phyloP scores from a whole-genome alignment of 1,284 basidiomycete genomes.

The Cutaneotrichosporon sp. region DNA sequence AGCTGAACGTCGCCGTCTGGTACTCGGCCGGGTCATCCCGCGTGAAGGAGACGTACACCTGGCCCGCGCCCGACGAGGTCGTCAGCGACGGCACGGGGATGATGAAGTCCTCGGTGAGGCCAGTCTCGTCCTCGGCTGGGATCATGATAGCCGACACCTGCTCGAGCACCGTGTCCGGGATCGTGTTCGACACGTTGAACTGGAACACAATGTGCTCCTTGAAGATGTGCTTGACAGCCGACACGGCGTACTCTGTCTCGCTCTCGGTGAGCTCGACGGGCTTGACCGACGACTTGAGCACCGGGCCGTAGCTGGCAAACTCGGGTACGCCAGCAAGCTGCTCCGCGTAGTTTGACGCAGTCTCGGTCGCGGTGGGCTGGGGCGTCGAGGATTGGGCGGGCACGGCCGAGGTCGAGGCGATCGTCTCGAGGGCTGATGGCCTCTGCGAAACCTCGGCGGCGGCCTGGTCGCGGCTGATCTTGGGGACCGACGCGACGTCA shows the following conservation, averaged over 20 bases:
- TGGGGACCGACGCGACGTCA: constrained; percentile 78
- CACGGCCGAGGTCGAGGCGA: constrained; percentile 61
- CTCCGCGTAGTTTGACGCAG: constrained; percentile 79
- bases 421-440: constrained; percentile 76
- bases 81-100: constrained; percentile 76
- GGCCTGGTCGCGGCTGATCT: constrained; percentile 86
- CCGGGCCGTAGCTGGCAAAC: constrained; percentile 78
- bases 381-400: constrained; percentile 61
- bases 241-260: constrained; percentile 98
- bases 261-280: constrained; percentile 87
- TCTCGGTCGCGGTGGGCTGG: constrained; percentile 68
- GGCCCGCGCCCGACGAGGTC: constrained; percentile 69
- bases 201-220: constrained; percentile 96
- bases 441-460: constrained; percentile 75
- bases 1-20: constrained; percentile 81
- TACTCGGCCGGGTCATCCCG: constrained; percentile 76
- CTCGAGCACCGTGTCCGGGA: constrained; percentile 96
- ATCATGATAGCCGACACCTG: constrained; percentile 94
- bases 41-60: constrained; percentile 93
- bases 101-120: constrained; percentile 91
- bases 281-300: constrained; percentile 82
- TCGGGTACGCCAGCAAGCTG: constrained; percentile 87
- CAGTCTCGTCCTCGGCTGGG: constrained; percentile 66
- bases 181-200: constrained; percentile 98
- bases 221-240: constrained; percentile 96